Evolutionary conservation across 352 stramenopile species (phyloP), one percentile per base, ranked within the genome.

Genomic region (Pythium oligandrum): DNA sequence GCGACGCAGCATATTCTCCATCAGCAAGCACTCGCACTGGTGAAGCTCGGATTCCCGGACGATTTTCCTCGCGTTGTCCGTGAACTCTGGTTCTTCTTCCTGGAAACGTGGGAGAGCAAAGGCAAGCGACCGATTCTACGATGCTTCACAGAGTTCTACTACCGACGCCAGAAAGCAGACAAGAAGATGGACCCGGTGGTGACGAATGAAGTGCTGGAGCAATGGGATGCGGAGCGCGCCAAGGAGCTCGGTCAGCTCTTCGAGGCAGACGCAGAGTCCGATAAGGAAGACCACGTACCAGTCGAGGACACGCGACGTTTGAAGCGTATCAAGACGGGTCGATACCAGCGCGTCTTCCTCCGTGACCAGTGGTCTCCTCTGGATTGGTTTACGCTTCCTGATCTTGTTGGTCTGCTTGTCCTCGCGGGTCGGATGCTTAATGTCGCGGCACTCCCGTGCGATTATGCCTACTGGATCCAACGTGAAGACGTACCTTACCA

Each of bases 141-240:
- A 38, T 88, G 76, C 64, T 91, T 82, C 60, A 89, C 77, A 33
- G 76, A 90, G 61, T 90, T 86, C 51, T 80, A 77, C 44, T 44
- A 87, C 47, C 51, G 46, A 30, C 53, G 45, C 1, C 31, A 33
- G 5, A 49, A 61, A 8, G 67, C 70, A 8, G 72, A 77, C 48
- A 71, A 70, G 47, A 64, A 48, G 6, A 68, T 86, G 59, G 79
- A 90, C 40, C 64, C 68, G 3, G 66, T 66, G 3, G 51, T 86
- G 40, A 86, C 76, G 4, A 65, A 71, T 26, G 71, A 88, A 26
- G 63, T 89, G 53, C 59, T 91, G 44, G 78, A 87, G 48, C 70
- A 91, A 55, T 91, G 81, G 81, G 78, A 89, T 51, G 68, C 62
- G 26, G 62, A 74, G 32, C 69, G 66, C 6, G 68, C 68, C 30